Evolutionary conservation across 78 protist genomes (phyloP).

Genomic region (Tieghemostelium lacteum): DNA sequence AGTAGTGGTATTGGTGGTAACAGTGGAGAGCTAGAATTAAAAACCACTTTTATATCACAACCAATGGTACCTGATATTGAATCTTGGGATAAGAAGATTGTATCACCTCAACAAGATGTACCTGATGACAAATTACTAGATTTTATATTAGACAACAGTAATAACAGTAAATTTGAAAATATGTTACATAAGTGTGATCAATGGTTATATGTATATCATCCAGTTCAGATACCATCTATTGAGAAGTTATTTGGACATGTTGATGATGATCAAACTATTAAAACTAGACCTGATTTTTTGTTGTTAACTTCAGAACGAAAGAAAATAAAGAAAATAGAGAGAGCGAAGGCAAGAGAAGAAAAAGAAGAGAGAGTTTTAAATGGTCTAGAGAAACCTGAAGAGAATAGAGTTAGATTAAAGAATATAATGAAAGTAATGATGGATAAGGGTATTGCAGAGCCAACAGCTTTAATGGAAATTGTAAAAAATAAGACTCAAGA

Average conservation of each 20-base stretch:
- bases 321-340: constrained; percentile 55
- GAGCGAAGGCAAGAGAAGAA: constrained; percentile 56
- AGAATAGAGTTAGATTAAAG: constrained; percentile 77
- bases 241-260: constrained; percentile 21
- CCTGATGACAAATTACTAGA: constrained; percentile 4
- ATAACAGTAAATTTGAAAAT: neutral
- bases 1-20: neutral
- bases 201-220: constrained; percentile 82
- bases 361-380: constrained; percentile 63
- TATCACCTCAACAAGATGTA: neutral
- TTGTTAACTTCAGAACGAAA: constrained; percentile 70
- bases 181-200: constrained; percentile 13
- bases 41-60: no score
- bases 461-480: constrained; percentile 34
- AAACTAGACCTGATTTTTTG: constrained; percentile 46
- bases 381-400: constrained; percentile 83
- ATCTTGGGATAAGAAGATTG: neutral
- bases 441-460: constrained; percentile 70
- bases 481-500: constrained; percentile 51
- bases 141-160: neutral
- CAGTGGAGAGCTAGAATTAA: neutral
- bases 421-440: constrained; percentile 80
- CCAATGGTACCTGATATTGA: neutral
- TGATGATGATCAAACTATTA: constrained; percentile 19
- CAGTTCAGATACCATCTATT: constrained; percentile 65